phyloP scores from a whole-genome alignment of 257 asterid genomes.

The Forsythia suspensa region DNA sequence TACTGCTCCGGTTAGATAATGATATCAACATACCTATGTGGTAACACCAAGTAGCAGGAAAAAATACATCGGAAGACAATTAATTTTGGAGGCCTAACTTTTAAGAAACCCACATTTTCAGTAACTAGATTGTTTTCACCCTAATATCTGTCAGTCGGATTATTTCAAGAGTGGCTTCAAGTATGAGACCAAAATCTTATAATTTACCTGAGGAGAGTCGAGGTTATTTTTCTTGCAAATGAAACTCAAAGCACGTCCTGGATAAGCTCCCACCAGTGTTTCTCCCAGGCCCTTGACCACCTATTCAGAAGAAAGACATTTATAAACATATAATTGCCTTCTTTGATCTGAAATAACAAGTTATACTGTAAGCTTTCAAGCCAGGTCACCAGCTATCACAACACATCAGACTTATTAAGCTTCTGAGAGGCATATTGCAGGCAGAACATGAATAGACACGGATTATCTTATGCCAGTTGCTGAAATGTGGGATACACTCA shows the following conservation, averaged over 20 bases:
- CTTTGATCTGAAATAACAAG: neutral
- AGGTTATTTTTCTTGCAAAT: constrained; percentile 84
- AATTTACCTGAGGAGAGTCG: constrained; percentile 68
- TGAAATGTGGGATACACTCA: neutral
- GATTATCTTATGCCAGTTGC: constrained; percentile 17
- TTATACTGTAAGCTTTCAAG: constrained; percentile 1
- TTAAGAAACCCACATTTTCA: neutral
- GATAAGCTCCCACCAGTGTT: constrained; percentile 98
- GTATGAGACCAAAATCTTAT: constrained; percentile 3
- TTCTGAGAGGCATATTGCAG: neutral
- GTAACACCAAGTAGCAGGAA: too few species aligned
- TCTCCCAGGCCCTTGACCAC: constrained; percentile 99
- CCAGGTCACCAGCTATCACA: neutral
- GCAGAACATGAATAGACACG: neutral
- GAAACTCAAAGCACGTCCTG: constrained; percentile 99
- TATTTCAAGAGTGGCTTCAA: constrained; percentile 15
- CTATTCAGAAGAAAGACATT: constrained; percentile 46
- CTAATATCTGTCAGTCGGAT: neutral
- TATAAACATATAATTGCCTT: constrained; percentile 10
- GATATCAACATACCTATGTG: too few species aligned
- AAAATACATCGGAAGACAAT: too few species aligned
- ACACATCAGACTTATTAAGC: constrained; percentile 1
- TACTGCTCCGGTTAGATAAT: too few species aligned
- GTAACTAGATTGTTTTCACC: neutral
- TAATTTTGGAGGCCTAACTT: too few species aligned